Evolutionary conservation across 1,284 basidiomycete species (phyloP), one percentile per base, ranked within the genome.

Genomic region (Schizophyllum commune): DNA sequence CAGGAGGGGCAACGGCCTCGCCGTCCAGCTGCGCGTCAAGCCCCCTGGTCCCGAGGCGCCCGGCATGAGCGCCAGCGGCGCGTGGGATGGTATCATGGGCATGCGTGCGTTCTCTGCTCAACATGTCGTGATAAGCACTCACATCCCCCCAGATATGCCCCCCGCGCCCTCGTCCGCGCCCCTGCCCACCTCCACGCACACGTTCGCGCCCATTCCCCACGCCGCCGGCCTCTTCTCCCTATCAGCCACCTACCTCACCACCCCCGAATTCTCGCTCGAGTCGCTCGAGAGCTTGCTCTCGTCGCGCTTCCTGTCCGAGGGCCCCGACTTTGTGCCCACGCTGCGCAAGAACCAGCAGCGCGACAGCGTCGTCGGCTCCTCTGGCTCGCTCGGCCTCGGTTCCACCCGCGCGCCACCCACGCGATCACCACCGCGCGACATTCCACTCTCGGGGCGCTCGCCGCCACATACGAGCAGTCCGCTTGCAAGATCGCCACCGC

Each of bases 281-380:
- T 85, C 88, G 62, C 78, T 86, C 39, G 90, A 92, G 72, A 85
- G 84, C 1, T 72, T 91, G 2, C 76, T 91, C 11, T 88, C 86
- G 1, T 87, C 84, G 3, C 77, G 83, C n/a, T 88, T 91, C 68
- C 53, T 55, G 11, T 21, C 27, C 53, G 60, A 61, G 8, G 62
- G 60, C 33, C 61, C 59, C 11, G 67, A 65, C 56, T 70, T 85
- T 68, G 81, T 82, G 17, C 83, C 84, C 2, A 85, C 84, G 0
- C 72, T 85, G 15, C 72, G 71, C 32, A 81, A 76, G 77, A 80
- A 82, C 65, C 78, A 77, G 63, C 80, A 81, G 60, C 74, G 81
- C n/a, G 79, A 83, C 19, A 55, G 53, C 19, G 53, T 55, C 53
- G 27, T 55, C 53, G 53, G 19, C 19, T 20, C 20, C 13, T 55